Conservation (phyloP, 1,139 yeast genomes). For the Taphrina deformans region DNA sequence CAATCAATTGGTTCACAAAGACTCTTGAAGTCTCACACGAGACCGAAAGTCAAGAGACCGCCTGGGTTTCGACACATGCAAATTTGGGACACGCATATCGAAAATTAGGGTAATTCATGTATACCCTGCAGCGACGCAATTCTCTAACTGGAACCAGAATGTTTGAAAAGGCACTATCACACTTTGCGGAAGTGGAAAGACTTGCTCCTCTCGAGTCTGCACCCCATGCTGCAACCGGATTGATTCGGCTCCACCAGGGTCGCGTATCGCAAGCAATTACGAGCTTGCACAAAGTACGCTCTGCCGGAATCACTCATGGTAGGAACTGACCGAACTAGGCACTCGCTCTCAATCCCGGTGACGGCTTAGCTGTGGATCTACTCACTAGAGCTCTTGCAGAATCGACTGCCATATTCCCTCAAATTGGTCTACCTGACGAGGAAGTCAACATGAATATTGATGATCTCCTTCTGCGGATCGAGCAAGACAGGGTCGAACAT, state of each 20-base stretch:
- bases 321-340: slow-evolving; percentile 44
- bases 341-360: slow-evolving; percentile 73
- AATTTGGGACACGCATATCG: slow-evolving; percentile 91
- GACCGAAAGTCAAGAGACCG: slow-evolving; percentile 74
- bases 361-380: slow-evolving; percentile 80
- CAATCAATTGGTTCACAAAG: slow-evolving; percentile 68
- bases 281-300: slow-evolving; percentile 63
- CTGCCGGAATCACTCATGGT: neutral
- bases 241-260: slow-evolving; percentile 72
- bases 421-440: slow-evolving; percentile 1
- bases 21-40: slow-evolving; percentile 72
- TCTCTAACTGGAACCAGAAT: slow-evolving; percentile 48
- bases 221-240: slow-evolving; percentile 78
- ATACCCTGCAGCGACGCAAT: too few species aligned
- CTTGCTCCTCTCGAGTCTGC: slow-evolving; percentile 72
- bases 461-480: neutral
- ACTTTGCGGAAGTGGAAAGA: slow-evolving; percentile 73
- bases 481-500: neutral
- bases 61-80: slow-evolving; percentile 83
- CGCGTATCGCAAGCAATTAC: slow-evolving; percentile 68
- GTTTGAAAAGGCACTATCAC: slow-evolving; percentile 65
- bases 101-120: slow-evolving; percentile 50
- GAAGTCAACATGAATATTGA: slow-evolving; percentile 13
- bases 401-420: slow-evolving; percentile 45
- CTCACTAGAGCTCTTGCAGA: slow-evolving; percentile 76